Conservation (phyloP, 2,329 filamentous ascomycete species). For the Fusarium sambucinum region DNA sequence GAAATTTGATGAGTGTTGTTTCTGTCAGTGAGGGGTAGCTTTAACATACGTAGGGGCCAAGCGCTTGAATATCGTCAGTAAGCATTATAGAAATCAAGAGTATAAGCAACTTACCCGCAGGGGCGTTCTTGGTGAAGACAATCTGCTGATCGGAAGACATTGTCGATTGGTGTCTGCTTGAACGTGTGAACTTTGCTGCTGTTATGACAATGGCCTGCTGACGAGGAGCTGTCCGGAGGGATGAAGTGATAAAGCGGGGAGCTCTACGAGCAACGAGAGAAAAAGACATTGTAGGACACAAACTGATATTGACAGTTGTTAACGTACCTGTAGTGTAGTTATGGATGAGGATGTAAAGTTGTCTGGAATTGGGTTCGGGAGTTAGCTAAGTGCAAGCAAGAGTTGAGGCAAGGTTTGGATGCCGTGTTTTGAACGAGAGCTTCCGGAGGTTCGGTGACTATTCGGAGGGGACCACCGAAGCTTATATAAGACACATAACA, state of each 20-base stretch:
- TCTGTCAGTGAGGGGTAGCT: slow-evolving; percentile 27
- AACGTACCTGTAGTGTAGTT: slow-evolving; percentile 35
- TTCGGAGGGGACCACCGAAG: slow-evolving; percentile 34
- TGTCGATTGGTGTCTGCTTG: slow-evolving; percentile 53
- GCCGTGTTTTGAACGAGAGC: slow-evolving; percentile 29
- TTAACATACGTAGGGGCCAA: slow-evolving; percentile 71
- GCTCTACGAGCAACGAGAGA: slow-evolving; percentile 40
- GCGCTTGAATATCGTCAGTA: slow-evolving; percentile 57
- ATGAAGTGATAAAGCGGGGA: slow-evolving; percentile 39
- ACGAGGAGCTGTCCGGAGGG: slow-evolving; percentile 35
- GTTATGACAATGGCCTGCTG: slow-evolving; percentile 16
- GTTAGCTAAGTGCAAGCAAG: slow-evolving; percentile 8
- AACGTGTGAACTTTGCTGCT: slow-evolving; percentile 50
- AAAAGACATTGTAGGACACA: slow-evolving; percentile 40
- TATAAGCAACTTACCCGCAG: slow-evolving; percentile 62
- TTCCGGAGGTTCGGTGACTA: slow-evolving; percentile 26
- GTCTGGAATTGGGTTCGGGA: slow-evolving; percentile 4
- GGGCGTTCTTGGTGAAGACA: slow-evolving; percentile 70
- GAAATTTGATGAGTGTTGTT: slow-evolving; percentile 28
- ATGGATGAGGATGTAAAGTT: background rate
- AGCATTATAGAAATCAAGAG: background rate
- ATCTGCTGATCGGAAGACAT: slow-evolving; percentile 64
- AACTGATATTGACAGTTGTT: background rate
- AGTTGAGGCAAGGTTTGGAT: slow-evolving; percentile 24
- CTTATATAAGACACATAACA: slow-evolving; percentile 4